Conservation (phyloP, 164 flowering plant species). For the Stephania yunnanensis region DNA sequence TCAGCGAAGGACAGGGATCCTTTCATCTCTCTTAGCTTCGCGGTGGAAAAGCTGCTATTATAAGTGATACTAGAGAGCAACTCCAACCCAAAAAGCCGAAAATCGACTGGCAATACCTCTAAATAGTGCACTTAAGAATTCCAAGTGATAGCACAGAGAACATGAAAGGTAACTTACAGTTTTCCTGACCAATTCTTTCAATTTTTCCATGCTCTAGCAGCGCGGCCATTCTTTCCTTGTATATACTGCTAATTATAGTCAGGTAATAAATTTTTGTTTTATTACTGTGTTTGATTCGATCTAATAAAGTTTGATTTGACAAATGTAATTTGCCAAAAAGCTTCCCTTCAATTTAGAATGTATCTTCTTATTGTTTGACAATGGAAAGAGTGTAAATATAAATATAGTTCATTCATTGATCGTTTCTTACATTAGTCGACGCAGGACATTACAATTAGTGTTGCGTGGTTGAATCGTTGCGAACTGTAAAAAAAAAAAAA, state of each 20-base stretch:
- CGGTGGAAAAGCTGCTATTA: not conserved
- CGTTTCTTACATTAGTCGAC: too few species aligned
- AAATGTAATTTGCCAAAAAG: too few species aligned
- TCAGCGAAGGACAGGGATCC: slow-evolving; percentile 91
- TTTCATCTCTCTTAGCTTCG: slow-evolving; percentile 67
- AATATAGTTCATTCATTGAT: too few species aligned
- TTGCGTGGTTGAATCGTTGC: not conserved
- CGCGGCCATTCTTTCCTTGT: not conserved
- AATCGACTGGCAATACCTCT: not conserved
- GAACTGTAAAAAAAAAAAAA: not conserved
- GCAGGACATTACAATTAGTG: not conserved
- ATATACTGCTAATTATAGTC: not conserved
- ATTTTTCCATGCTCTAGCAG: not conserved
- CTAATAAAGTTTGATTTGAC: too few species aligned
- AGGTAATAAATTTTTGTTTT: too few species aligned
- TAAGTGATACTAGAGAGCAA: not conserved
- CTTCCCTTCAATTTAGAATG: too few species aligned
- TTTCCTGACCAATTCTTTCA: not conserved
- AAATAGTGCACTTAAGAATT: not conserved
- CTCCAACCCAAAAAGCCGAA: not conserved
- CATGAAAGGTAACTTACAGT: not conserved
- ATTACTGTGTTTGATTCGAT: too few species aligned
- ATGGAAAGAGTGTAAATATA: too few species aligned
- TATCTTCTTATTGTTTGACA: too few species aligned
- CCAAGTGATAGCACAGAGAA: not conserved